Evolutionary conservation across 2,329 filamentous ascomycete genomes (phyloP), one percentile per base, ranked within the genome.

Genomic region (Pestalotiopsis sp.): DNA sequence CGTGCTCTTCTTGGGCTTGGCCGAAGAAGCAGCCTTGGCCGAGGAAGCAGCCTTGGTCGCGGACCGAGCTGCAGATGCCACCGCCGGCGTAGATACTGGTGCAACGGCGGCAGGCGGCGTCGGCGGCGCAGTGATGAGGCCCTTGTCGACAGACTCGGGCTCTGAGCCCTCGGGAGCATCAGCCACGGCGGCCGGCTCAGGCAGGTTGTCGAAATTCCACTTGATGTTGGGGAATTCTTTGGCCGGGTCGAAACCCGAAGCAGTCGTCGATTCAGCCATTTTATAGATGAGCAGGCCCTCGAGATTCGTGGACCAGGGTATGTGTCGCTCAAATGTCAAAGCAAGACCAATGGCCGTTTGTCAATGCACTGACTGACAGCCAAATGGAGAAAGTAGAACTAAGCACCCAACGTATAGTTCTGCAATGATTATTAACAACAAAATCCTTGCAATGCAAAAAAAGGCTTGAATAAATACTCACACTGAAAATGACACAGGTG

Each of bases 201-300:
- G 6, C n/a, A 64, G n/a, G 12, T 49, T 49, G 39, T 64, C 61
- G 36, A 64, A 64, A 52, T 64, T 49, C 61, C 61, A 64, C 14
- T 27, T 38, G 36, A 64, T 64, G 7, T 64, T 64, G 12, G 61
- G 61, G 13, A 64, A 64, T 20, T 64, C 61, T 11, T 49, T 64
- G 61, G 61, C 41, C 61, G 61, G 61, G 39, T 64, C 61, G 25
- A 64, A 64, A 5, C 59, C 59, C 31, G 59, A 38, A 11, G 61
- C 36, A 49, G 38, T 14, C n/a, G 59, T 20, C 20, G 59, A 4
- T 36, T 39, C 59, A 23, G 59, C 59, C 36, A 38, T 59, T 7
- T 12, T 59, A 12, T 9, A 5, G 27, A 31, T 31, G 27, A 31
- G 27, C 27, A 31, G 27, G 6, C 27, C 27, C 27, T 31, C 2